Evolutionary conservation across 2,329 filamentous ascomycete genomes (phyloP).

Genomic region (Tolypocladium tundrense): DNA sequence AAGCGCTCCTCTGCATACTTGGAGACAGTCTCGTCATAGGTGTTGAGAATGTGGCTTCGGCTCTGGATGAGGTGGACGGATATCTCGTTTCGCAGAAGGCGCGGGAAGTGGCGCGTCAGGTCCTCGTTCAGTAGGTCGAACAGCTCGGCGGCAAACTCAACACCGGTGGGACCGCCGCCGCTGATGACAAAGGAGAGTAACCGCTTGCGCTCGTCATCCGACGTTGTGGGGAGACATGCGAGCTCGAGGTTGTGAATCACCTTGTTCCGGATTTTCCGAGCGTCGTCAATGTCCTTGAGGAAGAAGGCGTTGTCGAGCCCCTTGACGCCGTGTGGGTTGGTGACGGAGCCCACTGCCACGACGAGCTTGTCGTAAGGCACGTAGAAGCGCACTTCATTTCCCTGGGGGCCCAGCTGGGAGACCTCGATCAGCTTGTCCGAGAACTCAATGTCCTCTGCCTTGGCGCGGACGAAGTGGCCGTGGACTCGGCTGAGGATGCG

Average conservation of each 20-base stretch:
- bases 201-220: constrained; percentile 75
- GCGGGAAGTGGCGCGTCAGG: constrained; percentile 71
- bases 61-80: constrained; percentile 97
- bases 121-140: constrained; percentile 97
- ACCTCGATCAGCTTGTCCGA: constrained; percentile 85
- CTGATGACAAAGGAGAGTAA: constrained; percentile 93
- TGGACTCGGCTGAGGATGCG: constrained; percentile 67
- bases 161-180: constrained; percentile 89
- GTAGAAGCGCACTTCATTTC: constrained; percentile 76
- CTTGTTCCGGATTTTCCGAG: constrained; percentile 76
- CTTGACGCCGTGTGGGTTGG: constrained; percentile 92
- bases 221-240: constrained; percentile 85
- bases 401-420: constrained; percentile 58
- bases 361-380: constrained; percentile 96
- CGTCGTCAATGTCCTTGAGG: constrained; percentile 90
- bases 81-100: constrained; percentile 89
- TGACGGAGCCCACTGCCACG: constrained; percentile 81
- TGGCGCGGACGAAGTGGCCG: constrained; percentile 84
- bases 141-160: constrained; percentile 94
- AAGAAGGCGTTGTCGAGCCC: constrained; percentile 91
- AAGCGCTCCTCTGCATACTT: constrained; percentile 88
- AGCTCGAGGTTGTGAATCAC: constrained; percentile 84
- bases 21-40: constrained; percentile 90
- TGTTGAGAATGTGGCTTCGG: constrained; percentile 90
- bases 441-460: constrained; percentile 83